Conservation (phyloP, 306 rosid species). For the Hylodesmum podocarpum region DNA sequence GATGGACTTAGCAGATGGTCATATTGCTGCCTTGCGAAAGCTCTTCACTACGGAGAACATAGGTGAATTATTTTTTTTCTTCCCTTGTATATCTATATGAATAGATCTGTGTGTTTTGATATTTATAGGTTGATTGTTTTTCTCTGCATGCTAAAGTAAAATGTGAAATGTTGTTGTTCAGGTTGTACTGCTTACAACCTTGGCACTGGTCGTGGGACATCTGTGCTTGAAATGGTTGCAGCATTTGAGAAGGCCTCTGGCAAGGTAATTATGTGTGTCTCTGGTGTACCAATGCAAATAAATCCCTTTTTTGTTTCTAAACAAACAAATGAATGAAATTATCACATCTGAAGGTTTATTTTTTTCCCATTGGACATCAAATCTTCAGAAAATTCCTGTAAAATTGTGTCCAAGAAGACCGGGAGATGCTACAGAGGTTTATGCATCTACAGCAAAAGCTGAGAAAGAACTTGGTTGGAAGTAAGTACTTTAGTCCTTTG, state of each 20-base stretch:
- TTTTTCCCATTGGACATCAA: neutral
- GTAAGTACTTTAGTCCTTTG: conserved; percentile 46
- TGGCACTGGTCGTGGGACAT: conserved; percentile 90
- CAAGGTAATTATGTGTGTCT: conserved; percentile 52
- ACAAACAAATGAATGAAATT: neutral
- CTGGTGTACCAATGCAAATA: neutral
- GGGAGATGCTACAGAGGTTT: conserved; percentile 92
- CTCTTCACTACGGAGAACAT: conserved; percentile 65
- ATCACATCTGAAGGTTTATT: neutral
- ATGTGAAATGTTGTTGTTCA: conserved; percentile 33
- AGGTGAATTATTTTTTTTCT: conserved; percentile 44
- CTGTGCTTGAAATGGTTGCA: conserved; percentile 91
- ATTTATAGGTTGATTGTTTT: neutral
- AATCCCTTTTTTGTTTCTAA: neutral
- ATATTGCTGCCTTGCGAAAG: conserved; percentile 87
- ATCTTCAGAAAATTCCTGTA: conserved; percentile 68
- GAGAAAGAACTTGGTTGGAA: conserved; percentile 86
- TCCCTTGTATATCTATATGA: neutral
- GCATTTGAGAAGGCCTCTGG: conserved; percentile 87
- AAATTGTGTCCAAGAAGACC: conserved; percentile 79
- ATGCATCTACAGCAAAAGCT: conserved; percentile 88
- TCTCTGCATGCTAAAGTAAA: conserved; percentile 23
- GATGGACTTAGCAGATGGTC: conserved; percentile 99
- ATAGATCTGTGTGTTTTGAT: neutral
- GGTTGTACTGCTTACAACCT: conserved; percentile 90